Evolutionary conservation across 257 asterid species (phyloP), one percentile per base, ranked within the genome.

Genomic region (Parsonsia alboflavescens): DNA sequence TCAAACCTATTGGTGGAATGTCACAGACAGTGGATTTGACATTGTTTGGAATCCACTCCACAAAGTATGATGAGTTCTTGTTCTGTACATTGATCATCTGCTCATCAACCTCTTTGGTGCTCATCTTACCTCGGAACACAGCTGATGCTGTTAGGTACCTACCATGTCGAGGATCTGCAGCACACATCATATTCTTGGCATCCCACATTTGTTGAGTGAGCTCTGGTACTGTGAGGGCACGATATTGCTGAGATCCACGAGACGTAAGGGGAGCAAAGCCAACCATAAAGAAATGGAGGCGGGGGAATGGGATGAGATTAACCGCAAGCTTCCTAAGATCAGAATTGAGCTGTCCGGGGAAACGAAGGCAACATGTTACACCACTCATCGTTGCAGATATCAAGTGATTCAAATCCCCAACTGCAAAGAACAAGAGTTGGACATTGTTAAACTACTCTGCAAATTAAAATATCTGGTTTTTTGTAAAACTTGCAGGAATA

Each of bases 151-250:
- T 70, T 4, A 70, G 45, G 59, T 70, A 70, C 13, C 74, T 63
- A 3, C 74, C 74, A 30, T 70, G 64, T 26, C 74, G 46, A 52
- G 74, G 74, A 70, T 70, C 74, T 11, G 74, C 74, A 26, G 74
- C 74, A 49, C 74, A 70, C 74, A 70, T 70, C 74, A 70, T 70
- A 12, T 70, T 70, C 74, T 70, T 70, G 24, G 74, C 15, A 70
- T 70, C 74, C 74, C 74, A 70, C 74, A 70, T 70, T 70, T 70
- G 74, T 49, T 70, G 74, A 45, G 74, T 70, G 42, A 70, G 74
- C 61, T 50, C 74, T 4, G 74, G 49, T 15, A 50, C 74, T 3
- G 63, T 50, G 24, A 52, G 74, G 48, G 63, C 63, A 8, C 63
- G 42, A 17, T 52, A 70, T 49, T 52, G 74, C 63, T 70, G 74